Evolutionary conservation across 2,329 filamentous ascomycete genomes (phyloP).

Genomic region (Colletotrichum lupini): DNA sequence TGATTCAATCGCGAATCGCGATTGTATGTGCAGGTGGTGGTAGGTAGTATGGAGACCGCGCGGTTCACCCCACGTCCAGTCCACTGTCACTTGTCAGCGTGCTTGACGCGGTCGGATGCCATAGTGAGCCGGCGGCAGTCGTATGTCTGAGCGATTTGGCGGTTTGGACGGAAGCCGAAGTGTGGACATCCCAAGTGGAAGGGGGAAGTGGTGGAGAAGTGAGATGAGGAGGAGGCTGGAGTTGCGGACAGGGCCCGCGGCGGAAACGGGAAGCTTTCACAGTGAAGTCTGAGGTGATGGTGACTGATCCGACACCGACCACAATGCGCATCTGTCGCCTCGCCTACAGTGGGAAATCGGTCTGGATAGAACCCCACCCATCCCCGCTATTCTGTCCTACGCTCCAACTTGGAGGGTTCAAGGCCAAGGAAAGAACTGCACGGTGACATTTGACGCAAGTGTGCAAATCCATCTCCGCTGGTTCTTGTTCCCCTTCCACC

Average conservation of each 20-base stretch:
- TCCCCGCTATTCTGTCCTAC: background rate
- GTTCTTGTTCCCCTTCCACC: background rate
- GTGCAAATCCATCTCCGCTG: background rate
- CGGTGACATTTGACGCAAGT: background rate
- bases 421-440: background rate
- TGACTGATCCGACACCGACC: background rate
- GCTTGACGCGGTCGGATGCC: background rate
- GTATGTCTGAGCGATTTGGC: background rate
- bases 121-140: background rate
- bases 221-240: no score
- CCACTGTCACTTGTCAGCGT: background rate
- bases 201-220: background rate
- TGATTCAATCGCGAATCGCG: background rate
- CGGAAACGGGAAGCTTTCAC: background rate
- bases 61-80: background rate
- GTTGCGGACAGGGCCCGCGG: background rate
- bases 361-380: background rate
- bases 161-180: background rate
- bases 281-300: no score
- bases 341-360: slow-evolving; percentile 3
- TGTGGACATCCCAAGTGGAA: background rate
- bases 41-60: background rate
- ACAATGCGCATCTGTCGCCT: background rate
- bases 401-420: background rate
- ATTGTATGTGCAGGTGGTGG: background rate